These are phyloP conservation scores for Solanum rostratum DNA, from an alignment of 257 asterid genomes.

Conservation along the genomic window DNA sequence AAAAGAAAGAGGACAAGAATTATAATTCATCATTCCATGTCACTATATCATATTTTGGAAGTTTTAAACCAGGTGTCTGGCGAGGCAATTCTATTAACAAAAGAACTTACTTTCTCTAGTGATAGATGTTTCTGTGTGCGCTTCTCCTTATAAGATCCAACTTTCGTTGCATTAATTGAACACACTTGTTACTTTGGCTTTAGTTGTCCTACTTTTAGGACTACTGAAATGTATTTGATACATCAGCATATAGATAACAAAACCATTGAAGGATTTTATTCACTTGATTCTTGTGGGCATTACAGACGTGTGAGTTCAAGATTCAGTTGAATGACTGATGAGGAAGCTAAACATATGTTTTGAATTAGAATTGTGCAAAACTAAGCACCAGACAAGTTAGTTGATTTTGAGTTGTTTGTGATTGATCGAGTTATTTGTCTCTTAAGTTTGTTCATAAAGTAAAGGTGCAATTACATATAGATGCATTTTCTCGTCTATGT, in stretches of 20 bases:
- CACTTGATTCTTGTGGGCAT: neutral
- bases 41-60: neutral
- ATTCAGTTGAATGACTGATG: neutral
- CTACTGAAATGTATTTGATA: neutral
- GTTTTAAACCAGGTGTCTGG: neutral
- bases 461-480: too few species aligned
- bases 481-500: neutral
- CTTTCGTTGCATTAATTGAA: neutral
- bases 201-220: neutral
- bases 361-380: neutral
- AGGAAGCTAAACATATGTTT: neutral
- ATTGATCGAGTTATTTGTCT: neutral
- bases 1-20: neutral
- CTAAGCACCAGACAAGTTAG: neutral
- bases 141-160: neutral
- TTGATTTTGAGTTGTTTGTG: neutral
- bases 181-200: neutral
- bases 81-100: neutral
- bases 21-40: neutral
- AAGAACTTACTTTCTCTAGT: neutral
- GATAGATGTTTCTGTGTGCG: neutral
- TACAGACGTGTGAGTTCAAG: neutral
- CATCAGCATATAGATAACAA: neutral
- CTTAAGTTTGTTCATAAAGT: neutral
- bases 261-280: too few species aligned